phyloP scores from a whole-genome alignment of 2,329 filamentous ascomycete genomes.

The Neopestalotiopsis sp. region DNA sequence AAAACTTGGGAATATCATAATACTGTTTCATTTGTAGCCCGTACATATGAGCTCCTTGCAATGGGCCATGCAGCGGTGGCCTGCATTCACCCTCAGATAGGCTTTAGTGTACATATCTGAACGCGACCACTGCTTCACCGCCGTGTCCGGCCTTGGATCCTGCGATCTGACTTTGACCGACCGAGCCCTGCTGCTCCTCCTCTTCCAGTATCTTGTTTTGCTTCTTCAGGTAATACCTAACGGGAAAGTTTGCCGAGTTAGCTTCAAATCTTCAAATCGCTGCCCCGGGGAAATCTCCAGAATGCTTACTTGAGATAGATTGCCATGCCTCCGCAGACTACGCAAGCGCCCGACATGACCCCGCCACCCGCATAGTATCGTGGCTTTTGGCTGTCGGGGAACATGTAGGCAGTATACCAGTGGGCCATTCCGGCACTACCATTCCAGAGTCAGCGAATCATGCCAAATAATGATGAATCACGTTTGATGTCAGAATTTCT shows the following conservation, averaged over 20 bases:
- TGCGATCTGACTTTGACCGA: background rate
- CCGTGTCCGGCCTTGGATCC: slow-evolving; percentile 12
- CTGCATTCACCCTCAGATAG: too few species aligned
- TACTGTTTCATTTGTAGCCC: too few species aligned
- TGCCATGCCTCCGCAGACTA: slow-evolving; percentile 30
- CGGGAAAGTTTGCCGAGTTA: background rate
- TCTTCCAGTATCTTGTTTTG: slow-evolving; percentile 29
- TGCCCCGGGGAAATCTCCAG: too few species aligned
- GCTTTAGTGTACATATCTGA: slow-evolving; percentile 14
- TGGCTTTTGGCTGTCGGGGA: slow-evolving; percentile 36
- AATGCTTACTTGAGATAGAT: slow-evolving; percentile 33
- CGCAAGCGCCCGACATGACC: slow-evolving; percentile 32
- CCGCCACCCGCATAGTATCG: slow-evolving; percentile 35
- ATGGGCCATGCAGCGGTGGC: too few species aligned
- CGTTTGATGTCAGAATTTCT: background rate
- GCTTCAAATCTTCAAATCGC: background rate
- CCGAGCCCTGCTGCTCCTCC: slow-evolving; percentile 6
- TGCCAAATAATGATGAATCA: background rate
- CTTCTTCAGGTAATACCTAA: slow-evolving; percentile 27
- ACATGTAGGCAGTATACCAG: slow-evolving; percentile 38
- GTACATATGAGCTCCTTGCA: too few species aligned
- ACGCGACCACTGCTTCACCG: slow-evolving; percentile 2
- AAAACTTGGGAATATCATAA: too few species aligned
- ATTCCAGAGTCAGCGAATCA: background rate
- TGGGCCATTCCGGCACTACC: slow-evolving; percentile 25